Conservation (phyloP, 148 eudicot species). For the Nyssa sinensis region DNA sequence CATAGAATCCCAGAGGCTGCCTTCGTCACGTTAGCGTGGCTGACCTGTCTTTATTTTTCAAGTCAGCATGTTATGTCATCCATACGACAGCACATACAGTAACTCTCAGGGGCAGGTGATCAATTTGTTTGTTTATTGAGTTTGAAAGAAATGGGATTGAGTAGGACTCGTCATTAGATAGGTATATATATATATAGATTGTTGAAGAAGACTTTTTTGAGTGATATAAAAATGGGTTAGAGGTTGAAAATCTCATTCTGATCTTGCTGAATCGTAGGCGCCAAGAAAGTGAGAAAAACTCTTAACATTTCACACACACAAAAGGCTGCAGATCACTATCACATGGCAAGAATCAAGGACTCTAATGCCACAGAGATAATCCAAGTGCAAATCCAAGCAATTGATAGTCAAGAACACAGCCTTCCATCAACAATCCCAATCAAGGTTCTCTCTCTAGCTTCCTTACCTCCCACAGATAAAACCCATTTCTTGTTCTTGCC, state of each 20-base stretch:
- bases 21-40: not conserved
- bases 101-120: not conserved
- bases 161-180: not conserved
- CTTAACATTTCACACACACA: not conserved
- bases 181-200: not conserved
- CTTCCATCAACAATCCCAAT: slow-evolving; percentile 19
- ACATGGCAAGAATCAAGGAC: slow-evolving; percentile 30
- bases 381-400: slow-evolving; percentile 17
- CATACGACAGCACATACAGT: no score
- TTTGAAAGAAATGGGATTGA: not conserved
- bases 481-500: no score
- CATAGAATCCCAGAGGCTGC: not conserved
- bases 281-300: not conserved
- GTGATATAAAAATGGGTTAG: not conserved
- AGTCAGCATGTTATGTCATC: no score
- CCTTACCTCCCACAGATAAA: no score
- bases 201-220: not conserved
- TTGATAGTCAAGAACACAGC: slow-evolving; percentile 15
- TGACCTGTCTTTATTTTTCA: not conserved
- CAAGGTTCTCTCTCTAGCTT: slow-evolving; percentile 14
- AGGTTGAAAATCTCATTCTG: not conserved
- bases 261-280: slow-evolving; percentile 4
- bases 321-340: not conserved
- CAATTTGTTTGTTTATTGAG: not conserved
- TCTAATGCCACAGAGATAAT: no score